These are phyloP conservation scores for Neonectria faginata DNA, from an alignment of 2,329 filamentous ascomycete genomes.

Conservation along the genomic window DNA sequence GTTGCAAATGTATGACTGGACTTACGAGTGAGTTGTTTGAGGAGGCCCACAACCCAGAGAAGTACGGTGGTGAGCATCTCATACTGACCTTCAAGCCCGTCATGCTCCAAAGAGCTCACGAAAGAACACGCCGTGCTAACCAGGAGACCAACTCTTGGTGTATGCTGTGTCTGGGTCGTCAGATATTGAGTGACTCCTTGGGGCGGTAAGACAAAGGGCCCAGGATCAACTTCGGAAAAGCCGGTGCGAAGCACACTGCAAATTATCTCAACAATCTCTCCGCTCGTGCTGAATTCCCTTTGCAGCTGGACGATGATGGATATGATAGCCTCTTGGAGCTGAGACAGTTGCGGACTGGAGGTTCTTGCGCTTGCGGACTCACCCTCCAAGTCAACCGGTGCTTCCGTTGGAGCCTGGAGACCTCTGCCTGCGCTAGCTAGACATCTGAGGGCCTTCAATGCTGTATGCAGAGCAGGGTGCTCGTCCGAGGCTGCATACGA, in stretches of 20 bases:
- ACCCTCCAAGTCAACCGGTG: slow-evolving; percentile 74
- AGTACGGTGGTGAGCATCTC: slow-evolving; percentile 65
- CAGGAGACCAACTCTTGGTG: slow-evolving; percentile 74
- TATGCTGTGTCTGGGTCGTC: slow-evolving; percentile 67
- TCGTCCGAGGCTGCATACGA: slow-evolving; percentile 53
- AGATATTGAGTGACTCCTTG: slow-evolving; percentile 75
- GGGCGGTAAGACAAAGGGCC: slow-evolving; percentile 81
- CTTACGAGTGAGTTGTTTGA: slow-evolving; percentile 71
- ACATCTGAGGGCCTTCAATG: slow-evolving; percentile 71
- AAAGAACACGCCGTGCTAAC: slow-evolving; percentile 80
- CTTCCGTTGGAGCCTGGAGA: slow-evolving; percentile 75
- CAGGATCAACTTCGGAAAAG: slow-evolving; percentile 78
- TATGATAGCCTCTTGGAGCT: slow-evolving; percentile 61
- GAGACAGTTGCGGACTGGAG: slow-evolving; percentile 38
- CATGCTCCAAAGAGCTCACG: slow-evolving; percentile 67
- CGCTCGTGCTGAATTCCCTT: slow-evolving; percentile 65
- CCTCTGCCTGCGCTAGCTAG: slow-evolving; percentile 78
- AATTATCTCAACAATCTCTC: slow-evolving; percentile 77
- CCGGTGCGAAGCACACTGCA: slow-evolving; percentile 79
- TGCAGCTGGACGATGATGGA: slow-evolving; percentile 61
- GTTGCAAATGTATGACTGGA: neutral
- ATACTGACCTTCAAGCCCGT: slow-evolving; percentile 57
- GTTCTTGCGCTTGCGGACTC: slow-evolving; percentile 43
- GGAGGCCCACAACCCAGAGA: slow-evolving; percentile 71
- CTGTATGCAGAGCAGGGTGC: slow-evolving; percentile 59